Base-by-base conservation (phyloP, 352 stramenopile species). In the Phytophthora sojae region DNA sequence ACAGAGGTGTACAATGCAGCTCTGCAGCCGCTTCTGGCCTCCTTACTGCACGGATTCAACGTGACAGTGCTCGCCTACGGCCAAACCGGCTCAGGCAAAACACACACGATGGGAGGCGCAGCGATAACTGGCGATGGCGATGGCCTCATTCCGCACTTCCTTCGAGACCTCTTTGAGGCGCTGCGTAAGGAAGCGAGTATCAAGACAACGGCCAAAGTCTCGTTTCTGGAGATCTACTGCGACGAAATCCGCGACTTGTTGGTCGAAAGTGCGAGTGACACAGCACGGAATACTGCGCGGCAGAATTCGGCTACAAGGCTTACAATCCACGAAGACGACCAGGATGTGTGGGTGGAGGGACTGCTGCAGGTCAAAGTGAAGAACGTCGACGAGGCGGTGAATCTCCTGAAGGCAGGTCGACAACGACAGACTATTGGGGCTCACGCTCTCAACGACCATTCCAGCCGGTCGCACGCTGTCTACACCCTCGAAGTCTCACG, bases 161-260 rank as follows among this genome's bases (percentile, higher is more conserved):
- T 96, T 11, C 77, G 85, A 45, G 79, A 96, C 32, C 64, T 95
- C 17, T 96, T 96, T 39, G 51, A 54, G 4, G 61, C 61, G 6
- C 62, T 93, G 62, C 72, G 30, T 47, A 76, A 6, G 29, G 58
- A 29, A 51, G 60, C 4, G 57, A 77, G 1, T 66, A 70, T 60
- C 57, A 89, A 67, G 39, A 70, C 61, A n/a, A 75, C 61, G 32
- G 74, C 91, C 2, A 84, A 76, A 3, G 85, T 94, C 1, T 95
- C 89, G 6, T 96, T 94, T 65, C 79, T 99, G 0, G 97, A 99
- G 76, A 98, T 99, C 6, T 99, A 99, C 61, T 96, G 96, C n/a
- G 96, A 99, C 80, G 96, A 99, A 67, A 97, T 99, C 57, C 92
- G 96, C 58, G 97, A 99, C 75, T 73, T 99, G 37, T 75, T 99